Percentiles rank a stretch among this genome's conserved stretches.
These are phyloP conservation scores for Cystobasidium tubakii DNA, from an alignment of 768 basidiomycete genomes.

Conservation along the genomic window DNA sequence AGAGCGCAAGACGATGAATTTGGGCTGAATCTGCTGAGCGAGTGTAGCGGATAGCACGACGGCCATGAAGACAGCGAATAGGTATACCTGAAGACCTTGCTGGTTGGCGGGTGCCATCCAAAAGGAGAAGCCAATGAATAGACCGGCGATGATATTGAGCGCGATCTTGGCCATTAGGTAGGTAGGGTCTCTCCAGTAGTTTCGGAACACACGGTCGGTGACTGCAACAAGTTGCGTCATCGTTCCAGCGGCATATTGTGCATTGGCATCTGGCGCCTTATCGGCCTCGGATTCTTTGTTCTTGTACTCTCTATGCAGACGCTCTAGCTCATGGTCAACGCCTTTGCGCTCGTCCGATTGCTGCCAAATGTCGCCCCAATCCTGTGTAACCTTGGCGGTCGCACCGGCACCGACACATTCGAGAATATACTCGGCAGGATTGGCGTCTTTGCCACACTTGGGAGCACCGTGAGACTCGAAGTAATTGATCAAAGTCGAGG, in stretches of 20 bases:
- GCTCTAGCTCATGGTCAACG: constrained; percentile 52
- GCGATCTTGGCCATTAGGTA: constrained; percentile 47
- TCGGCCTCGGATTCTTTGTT: constrained; percentile 40
- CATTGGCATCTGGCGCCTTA: constrained; percentile 39
- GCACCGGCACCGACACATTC: constrained; percentile 59
- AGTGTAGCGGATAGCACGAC: constrained; percentile 51
- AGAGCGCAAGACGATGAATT: constrained; percentile 58
- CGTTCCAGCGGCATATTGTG: constrained; percentile 39
- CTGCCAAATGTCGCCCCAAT: constrained; percentile 80
- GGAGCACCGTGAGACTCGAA: constrained; percentile 67
- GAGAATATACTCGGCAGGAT: constrained; percentile 64
- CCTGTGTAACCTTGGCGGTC: constrained; percentile 65
- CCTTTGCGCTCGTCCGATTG: constrained; percentile 59
- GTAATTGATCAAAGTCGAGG: constrained; percentile 64
- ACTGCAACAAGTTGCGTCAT: constrained; percentile 38
- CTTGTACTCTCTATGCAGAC: constrained; percentile 49
- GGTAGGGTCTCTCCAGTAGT: constrained; percentile 51
- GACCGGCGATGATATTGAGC: constrained; percentile 41
- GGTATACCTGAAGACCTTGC: constrained; percentile 40
- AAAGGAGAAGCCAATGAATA: constrained; percentile 45
- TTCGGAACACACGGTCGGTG: constrained; percentile 48
- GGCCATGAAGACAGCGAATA: constrained; percentile 42
- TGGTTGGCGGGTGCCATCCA: constrained; percentile 36
- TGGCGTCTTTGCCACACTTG: constrained; percentile 61
- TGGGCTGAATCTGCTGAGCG: constrained; percentile 61